Evolutionary conservation across 768 basidiomycete species (phyloP), one percentile per base, ranked within the genome.

Genomic region (Rhodotorula paludigena): DNA sequence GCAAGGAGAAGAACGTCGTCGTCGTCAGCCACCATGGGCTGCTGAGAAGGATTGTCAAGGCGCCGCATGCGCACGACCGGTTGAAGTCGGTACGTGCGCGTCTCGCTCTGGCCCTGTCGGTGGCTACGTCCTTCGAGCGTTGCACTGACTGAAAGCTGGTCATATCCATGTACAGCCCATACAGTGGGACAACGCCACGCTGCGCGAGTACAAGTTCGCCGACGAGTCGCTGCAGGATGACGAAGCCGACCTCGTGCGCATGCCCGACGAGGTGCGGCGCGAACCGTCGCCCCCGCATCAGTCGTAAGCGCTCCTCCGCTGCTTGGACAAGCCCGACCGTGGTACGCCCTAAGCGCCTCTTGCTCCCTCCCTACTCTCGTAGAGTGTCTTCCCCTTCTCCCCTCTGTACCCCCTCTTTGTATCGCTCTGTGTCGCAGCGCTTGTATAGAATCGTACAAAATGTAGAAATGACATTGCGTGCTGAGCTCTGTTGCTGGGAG

Each of bases 131-230:
- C 9, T 36, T 10, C 35, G 30, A 10, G 6, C 38, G 11, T 39
- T 42, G 47, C 23, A 49, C 45, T 23, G 45, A 47, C 32, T 28
- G 25, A 12, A 23, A 23, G 15, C 35, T 21, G 48, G 12, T 38
- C 16, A n/a, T 36, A 3, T 32, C 25, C 28, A 20, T 28, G n/a
- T 12, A 10, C 42, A 62, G 61, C 61, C 61, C 0, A 47, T 62
- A 14, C 64, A 65, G 30, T 70, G 69, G 69, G 57, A 61, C 12
- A 70, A 70, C 57, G 69, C 69, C 25, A 35, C 64, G 5, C 45
- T 66, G 38, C 55, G 69, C 30, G 69, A 63, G 53, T 70, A 70
- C 57, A n/a, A 28, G 32, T 70, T 66, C 60, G 57, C 57, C 9
- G 60, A 70, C 64, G 3, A 23, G 33, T 3, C 60, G 53, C 16